phyloP scores from a whole-genome alignment of 1,139 yeast species.

The Hanseniaspora uvarum region DNA sequence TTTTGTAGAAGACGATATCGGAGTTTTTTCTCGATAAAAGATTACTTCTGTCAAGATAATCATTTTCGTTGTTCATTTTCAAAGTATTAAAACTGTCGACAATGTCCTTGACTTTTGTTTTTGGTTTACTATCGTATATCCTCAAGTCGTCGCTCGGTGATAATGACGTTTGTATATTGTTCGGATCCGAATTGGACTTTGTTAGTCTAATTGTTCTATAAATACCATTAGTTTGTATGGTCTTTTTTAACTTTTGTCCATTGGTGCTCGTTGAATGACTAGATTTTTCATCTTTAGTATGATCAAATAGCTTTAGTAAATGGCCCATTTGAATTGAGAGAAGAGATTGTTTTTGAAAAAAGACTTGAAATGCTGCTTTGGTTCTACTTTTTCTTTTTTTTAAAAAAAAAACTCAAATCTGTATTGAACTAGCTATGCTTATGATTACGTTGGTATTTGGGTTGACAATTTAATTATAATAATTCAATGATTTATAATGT shows the following conservation, averaged over 20 bases:
- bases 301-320: conserved; percentile 8
- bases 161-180: background rate
- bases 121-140: background rate
- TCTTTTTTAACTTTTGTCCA: background rate
- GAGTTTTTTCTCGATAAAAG: background rate
- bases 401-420: too few relatives aligned
- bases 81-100: background rate
- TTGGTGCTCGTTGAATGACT: background rate
- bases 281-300: background rate
- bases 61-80: background rate
- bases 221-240: conserved; percentile 10
- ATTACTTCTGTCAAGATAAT: background rate
- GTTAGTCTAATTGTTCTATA: conserved; percentile 10
- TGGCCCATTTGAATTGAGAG: background rate
- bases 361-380: too few relatives aligned
- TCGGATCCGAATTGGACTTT: background rate
- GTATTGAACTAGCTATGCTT: too few relatives aligned
- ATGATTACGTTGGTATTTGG: too few relatives aligned
- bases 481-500: too few relatives aligned
- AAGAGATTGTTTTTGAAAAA: too few relatives aligned
- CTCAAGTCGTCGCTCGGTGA: background rate
- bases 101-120: background rate
- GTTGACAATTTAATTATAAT: too few relatives aligned
- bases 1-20: conserved; percentile 11
- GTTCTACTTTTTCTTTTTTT: too few relatives aligned